A percentile compares a stretch with the other conserved stretches of the same genome.
Conservation (phyloP, 1,284 basidiomycete species). For the Ganoderma lucidum region DNA sequence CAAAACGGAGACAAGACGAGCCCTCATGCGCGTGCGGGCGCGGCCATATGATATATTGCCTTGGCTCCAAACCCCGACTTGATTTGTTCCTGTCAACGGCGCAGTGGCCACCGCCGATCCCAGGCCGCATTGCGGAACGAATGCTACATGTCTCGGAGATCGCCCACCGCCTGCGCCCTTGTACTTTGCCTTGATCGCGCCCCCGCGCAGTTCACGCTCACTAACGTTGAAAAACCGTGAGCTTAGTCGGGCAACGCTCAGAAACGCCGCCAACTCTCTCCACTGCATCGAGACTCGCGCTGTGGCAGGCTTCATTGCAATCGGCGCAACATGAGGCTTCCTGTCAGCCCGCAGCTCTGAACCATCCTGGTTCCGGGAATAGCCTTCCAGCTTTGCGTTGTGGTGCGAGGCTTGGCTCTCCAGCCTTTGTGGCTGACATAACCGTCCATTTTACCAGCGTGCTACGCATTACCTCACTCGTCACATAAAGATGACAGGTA, state of each 20-base stretch:
- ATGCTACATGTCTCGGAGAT: not conserved
- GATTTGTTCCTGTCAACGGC: not conserved
- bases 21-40: not conserved
- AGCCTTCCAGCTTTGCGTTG: not conserved
- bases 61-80: not conserved
- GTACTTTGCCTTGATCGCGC: not conserved
- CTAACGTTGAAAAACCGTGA: not conserved
- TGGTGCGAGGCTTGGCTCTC: not conserved
- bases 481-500: not conserved
- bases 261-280: not conserved
- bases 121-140: not conserved
- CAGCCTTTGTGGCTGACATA: not conserved
- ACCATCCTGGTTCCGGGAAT: not conserved
- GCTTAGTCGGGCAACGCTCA: not conserved
- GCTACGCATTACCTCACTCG: not conserved
- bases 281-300: not conserved
- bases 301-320: slow-evolving; percentile 1
- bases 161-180: not conserved
- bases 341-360: not conserved
- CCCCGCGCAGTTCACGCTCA: not conserved
- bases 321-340: not conserved
- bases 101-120: not conserved
- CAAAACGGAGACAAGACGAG: not conserved
- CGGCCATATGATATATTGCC: not conserved
- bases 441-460: not conserved